A percentile compares a stretch with the other conserved stretches of the same genome.
These are phyloP conservation scores for Trichoderma sp. DNA, from an alignment of 2,329 filamentous ascomycete genomes.

Conservation along the genomic window DNA sequence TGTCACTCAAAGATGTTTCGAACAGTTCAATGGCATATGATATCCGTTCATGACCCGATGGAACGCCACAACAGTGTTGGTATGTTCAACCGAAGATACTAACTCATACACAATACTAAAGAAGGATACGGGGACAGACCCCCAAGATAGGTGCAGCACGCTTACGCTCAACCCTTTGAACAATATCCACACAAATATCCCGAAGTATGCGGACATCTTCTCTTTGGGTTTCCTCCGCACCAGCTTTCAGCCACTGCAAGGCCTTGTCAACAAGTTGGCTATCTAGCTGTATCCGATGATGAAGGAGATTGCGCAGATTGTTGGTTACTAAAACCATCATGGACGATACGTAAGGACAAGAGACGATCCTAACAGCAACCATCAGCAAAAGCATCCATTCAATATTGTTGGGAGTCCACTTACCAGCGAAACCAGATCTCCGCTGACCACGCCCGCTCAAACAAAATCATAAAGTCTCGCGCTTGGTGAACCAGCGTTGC, in stretches of 20 bases:
- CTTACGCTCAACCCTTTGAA: neutral
- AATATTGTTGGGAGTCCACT: neutral
- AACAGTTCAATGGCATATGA: neutral
- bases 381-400: neutral
- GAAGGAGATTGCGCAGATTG: neutral
- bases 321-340: neutral
- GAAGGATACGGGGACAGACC: neutral
- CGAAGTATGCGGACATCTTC: neutral
- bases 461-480: neutral
- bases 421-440: neutral
- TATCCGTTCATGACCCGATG: neutral
- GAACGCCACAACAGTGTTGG: neutral
- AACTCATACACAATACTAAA: neutral
- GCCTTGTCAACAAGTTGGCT: neutral
- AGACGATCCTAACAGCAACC: neutral
- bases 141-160: neutral
- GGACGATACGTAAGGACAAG: neutral
- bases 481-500: neutral
- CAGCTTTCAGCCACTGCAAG: neutral
- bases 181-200: neutral
- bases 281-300: neutral
- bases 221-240: neutral
- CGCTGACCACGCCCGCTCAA: neutral
- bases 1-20: no score
- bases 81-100: neutral